A percentile compares a stretch with the other conserved stretches of the same genome.
These are phyloP conservation scores for Ceratocystiopsis sp. DNA, from an alignment of 2,329 filamentous ascomycete genomes.

Conservation along the genomic window DNA sequence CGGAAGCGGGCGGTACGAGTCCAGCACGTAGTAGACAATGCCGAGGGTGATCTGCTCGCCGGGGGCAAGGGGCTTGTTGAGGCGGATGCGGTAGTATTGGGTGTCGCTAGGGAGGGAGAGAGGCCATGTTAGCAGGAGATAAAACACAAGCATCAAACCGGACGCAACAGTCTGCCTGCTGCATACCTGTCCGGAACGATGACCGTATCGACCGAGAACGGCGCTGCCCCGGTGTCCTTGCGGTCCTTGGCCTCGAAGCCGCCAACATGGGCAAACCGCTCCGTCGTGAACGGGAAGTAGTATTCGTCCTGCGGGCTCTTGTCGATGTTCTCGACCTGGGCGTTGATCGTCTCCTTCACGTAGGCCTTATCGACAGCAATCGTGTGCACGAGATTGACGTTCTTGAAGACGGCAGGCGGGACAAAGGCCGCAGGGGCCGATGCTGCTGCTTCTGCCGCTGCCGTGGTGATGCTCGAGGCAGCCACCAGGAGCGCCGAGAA, in stretches of 20 bases:
- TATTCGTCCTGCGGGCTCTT: constrained; percentile 71
- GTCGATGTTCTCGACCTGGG: constrained; percentile 81
- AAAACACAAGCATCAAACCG: too few species aligned
- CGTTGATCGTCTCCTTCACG: constrained; percentile 76
- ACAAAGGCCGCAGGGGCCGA: constrained; percentile 45
- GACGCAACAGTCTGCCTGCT: not conserved
- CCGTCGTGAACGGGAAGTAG: constrained; percentile 70
- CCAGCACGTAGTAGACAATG: constrained; percentile 70
- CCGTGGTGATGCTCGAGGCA: constrained; percentile 15
- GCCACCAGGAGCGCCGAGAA: constrained; percentile 43
- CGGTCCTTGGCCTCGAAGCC: constrained; percentile 86
- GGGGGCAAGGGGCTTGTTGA: constrained; percentile 59
- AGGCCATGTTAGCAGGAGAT: not conserved
- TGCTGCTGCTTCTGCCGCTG: constrained; percentile 17
- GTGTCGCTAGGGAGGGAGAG: constrained; percentile 31
- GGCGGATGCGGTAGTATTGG: constrained; percentile 71
- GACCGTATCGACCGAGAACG: constrained; percentile 53
- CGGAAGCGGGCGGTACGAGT: constrained; percentile 65
- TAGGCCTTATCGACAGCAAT: constrained; percentile 91
- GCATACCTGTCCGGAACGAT: constrained; percentile 39
- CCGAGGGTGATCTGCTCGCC: constrained; percentile 69
- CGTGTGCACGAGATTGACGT: constrained; percentile 76
- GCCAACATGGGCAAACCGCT: constrained; percentile 60
- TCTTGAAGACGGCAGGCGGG: constrained; percentile 84
- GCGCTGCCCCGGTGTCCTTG: constrained; percentile 52